phyloP scores from a whole-genome alignment of 2,329 filamentous ascomycete species.

The Plenodomus biglobosus region DNA sequence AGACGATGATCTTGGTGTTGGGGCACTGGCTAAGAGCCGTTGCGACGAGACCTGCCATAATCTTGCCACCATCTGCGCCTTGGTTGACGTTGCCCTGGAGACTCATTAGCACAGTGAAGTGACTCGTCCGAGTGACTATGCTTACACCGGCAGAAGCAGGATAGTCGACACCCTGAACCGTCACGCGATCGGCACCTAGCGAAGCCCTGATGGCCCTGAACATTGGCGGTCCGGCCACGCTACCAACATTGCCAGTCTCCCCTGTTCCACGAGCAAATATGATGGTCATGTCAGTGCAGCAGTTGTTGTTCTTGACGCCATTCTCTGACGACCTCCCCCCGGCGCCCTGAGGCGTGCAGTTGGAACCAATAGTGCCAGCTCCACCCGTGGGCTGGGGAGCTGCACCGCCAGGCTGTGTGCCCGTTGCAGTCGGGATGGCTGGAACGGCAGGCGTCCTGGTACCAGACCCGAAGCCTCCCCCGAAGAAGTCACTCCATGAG shows the following conservation, averaged over 20 bases:
- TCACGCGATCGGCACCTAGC: conserved; percentile 30
- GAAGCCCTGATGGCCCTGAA: conserved; percentile 30
- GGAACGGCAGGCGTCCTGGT: background rate
- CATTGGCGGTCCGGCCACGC: conserved; percentile 45
- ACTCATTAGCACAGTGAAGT: conserved; percentile 1
- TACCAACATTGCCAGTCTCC: conserved; percentile 49
- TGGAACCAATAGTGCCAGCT: conserved; percentile 17
- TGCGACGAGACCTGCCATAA: conserved; percentile 29
- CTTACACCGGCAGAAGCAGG: conserved; percentile 32
- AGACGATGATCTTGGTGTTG: conserved; percentile 35
- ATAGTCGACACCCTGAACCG: conserved; percentile 39
- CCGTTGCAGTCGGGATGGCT: background rate
- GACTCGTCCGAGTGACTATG: background rate
- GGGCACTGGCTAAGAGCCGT: conserved; percentile 34
- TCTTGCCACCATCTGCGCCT: conserved; percentile 29
- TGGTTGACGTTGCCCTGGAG: conserved; percentile 28
- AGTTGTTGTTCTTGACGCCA: conserved; percentile 43
- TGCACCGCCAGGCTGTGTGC: background rate
- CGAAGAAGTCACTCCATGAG: background rate
- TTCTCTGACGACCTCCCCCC: conserved; percentile 37
- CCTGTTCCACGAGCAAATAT: conserved; percentile 49
- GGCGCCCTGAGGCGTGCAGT: conserved; percentile 26
- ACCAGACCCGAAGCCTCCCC: background rate
- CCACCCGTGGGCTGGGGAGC: background rate
- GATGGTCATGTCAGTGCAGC: conserved; percentile 48